phyloP scores from a whole-genome alignment of 176 grass and related monocot genomes.

The Oryza longistaminata region DNA sequence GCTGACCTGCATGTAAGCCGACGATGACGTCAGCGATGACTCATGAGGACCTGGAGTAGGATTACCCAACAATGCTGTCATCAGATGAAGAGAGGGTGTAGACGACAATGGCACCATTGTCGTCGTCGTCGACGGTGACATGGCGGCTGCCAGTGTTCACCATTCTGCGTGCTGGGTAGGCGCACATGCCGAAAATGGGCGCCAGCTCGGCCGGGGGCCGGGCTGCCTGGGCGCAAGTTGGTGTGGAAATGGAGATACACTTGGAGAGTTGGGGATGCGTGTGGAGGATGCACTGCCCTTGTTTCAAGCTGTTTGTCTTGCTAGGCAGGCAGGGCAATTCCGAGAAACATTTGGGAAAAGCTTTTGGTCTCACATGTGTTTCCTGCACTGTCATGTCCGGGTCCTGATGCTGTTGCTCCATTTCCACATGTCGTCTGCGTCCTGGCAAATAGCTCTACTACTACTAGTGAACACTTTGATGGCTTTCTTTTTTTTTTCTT shows the following conservation, averaged over 20 bases:
- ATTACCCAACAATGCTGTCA: background rate
- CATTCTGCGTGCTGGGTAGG: background rate
- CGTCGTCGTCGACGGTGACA: constrained; percentile 22
- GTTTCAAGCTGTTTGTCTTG: background rate
- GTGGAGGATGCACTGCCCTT: background rate
- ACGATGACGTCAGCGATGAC: background rate
- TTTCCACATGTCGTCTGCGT: background rate
- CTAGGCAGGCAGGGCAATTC: background rate
- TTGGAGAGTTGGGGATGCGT: constrained; percentile 5
- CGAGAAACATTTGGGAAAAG: background rate
- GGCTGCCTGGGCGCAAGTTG: background rate
- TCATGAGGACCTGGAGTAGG: background rate
- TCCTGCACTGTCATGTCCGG: constrained; percentile 19
- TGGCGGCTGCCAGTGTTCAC: constrained; percentile 29
- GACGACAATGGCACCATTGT: background rate
- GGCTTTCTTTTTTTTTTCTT: background rate
- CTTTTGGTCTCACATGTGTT: constrained; percentile 27
- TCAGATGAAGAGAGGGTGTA: background rate
- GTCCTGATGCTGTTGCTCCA: background rate
- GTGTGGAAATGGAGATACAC: constrained; percentile 17
- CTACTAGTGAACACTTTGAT: background rate
- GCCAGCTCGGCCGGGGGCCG: constrained; percentile 43
- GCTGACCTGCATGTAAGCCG: background rate
- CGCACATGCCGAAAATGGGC: constrained; percentile 46
- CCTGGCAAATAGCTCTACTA: background rate